Conservation (phyloP, 176 grass and related monocot species). For the Triticum monococcum region DNA sequence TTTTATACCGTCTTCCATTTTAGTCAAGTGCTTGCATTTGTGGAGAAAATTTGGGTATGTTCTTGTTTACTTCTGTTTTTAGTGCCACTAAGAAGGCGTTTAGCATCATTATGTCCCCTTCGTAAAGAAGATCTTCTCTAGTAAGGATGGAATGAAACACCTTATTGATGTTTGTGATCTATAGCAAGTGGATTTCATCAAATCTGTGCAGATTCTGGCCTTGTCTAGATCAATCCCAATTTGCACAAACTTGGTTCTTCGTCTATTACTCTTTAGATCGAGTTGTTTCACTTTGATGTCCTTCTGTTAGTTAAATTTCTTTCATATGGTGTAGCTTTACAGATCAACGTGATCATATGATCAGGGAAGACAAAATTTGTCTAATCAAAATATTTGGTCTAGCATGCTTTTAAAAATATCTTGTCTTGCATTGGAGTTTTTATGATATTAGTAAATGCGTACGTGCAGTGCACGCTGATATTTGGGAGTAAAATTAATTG, state of each 20-base stretch:
- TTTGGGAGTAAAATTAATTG: no score
- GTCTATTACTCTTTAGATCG: not conserved
- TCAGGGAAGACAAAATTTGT: not conserved
- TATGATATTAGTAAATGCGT: not conserved
- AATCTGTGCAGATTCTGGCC: no score
- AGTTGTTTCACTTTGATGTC: not conserved
- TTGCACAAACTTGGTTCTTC: not conserved
- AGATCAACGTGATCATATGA: not conserved
- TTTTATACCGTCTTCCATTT: slow-evolving; percentile 9
- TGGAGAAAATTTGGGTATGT: not conserved
- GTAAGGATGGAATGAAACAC: not conserved
- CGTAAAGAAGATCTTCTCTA: not conserved
- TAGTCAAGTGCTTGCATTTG: not conserved
- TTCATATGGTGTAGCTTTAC: not conserved
- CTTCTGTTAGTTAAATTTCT: not conserved
- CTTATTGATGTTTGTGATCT: no score
- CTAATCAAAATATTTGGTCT: not conserved
- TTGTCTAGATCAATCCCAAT: no score
- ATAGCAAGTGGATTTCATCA: no score
- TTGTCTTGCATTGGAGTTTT: not conserved
- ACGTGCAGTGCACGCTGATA: no score
- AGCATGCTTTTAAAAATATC: not conserved
- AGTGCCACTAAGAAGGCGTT: not conserved
- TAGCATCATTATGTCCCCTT: no score
- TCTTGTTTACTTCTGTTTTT: not conserved